Evolutionary conservation across 345 rosid genomes (phyloP), one percentile per base, ranked within the genome.

Genomic region (Pugionium cornutum): DNA sequence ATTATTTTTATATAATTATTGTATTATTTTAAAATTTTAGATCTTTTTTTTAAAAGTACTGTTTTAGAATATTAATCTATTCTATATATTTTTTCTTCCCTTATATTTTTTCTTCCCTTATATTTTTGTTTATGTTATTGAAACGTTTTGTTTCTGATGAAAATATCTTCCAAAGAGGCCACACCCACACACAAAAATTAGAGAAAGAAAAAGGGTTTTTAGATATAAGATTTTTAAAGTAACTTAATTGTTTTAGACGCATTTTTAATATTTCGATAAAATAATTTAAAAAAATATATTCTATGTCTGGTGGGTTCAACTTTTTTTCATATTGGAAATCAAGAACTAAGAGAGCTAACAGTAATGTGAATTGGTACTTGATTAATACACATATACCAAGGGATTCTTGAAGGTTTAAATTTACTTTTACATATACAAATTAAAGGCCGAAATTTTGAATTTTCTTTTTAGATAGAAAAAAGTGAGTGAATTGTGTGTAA

Each of bases 401-500:
- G 4, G 41, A 57, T 58, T 71, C 40, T 70, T 9, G 46, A 69
- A 41, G 67, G 67, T 29, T 62, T 48, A 70, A 33, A 69, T 53
- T 69, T 53, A 34, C 18, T 18, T 18, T 18, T 18, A 18, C 18
- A 18, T 18, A 18, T 18, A 18, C 18, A 18, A 18, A 18, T 18
- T 18, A 18, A 18, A 18, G 18, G 18, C 18, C 18, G 18, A 18
- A 18, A 18, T 18, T 18, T 18, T 18, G 75, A 18, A 53, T 46
- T 56, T 46, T 54, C 8, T 48, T 47, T 34, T 64, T 3, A 29
- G 58, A 60, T 42, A 49, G 53, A 18, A 33, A 62, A 55, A 71
- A 58, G 30, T 55, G 69, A 55, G 75, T 71, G 64, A 70, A 53
- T 62, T 70, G 50, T 70, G 55, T 69, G 64, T 64, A 71, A 63